Evolutionary conservation across 2,329 filamentous ascomycete genomes (phyloP).

Genomic region (Xylogone sp.): DNA sequence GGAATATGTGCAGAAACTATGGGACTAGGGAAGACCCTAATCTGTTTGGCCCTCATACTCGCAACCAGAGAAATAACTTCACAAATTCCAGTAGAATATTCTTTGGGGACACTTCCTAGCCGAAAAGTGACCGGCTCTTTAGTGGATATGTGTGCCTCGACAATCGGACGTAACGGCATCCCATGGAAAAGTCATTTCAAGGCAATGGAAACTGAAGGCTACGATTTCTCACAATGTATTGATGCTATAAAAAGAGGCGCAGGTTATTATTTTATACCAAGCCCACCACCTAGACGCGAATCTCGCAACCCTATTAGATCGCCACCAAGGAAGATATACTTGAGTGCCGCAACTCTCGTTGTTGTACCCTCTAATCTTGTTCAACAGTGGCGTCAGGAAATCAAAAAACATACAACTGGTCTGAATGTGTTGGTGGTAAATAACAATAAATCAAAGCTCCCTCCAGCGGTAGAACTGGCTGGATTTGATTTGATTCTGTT

Average conservation of each 20-base stretch:
- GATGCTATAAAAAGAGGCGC: constrained; percentile 53
- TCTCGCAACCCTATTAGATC: constrained; percentile 34
- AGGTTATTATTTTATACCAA: constrained; percentile 54
- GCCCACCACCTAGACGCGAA: constrained; percentile 35
- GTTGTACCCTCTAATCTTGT: constrained; percentile 81
- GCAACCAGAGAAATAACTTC: constrained; percentile 70
- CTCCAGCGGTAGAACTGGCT: constrained; percentile 53
- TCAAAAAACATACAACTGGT: constrained; percentile 68
- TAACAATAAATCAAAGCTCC: constrained; percentile 47
- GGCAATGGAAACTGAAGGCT: constrained; percentile 23
- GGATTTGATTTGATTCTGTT: constrained; percentile 76
- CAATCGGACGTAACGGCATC: constrained; percentile 60
- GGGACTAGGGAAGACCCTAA: constrained; percentile 83
- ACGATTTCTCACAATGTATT: constrained; percentile 51
- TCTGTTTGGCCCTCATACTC: constrained; percentile 73
- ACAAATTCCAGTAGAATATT: constrained; percentile 60
- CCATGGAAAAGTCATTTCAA: constrained; percentile 69
- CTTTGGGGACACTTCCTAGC: constrained; percentile 31
- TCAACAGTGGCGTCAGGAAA: constrained; percentile 79
- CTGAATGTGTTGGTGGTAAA: constrained; percentile 64
- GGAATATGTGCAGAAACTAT: constrained; percentile 80
- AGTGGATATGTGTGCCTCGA: constrained; percentile 71
- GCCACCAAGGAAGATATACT: constrained; percentile 48
- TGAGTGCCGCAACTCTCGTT: constrained; percentile 70
- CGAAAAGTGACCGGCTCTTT: constrained; percentile 56